Conservation (phyloP, 2,329 filamentous ascomycete genomes). For the Aspergillus glaucus region DNA sequence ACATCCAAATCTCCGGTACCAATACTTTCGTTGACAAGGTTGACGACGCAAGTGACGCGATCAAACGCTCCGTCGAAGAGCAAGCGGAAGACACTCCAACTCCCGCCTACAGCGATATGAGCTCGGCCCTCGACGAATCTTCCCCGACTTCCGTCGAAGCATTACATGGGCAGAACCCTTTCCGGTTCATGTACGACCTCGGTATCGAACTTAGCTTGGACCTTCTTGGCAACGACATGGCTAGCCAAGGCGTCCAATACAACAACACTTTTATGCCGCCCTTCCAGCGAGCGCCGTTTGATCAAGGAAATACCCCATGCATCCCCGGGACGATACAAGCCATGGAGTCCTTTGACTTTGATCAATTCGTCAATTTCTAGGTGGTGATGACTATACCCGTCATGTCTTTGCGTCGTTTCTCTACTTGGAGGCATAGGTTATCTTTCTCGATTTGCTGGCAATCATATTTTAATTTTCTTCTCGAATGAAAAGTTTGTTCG, state of each 20-base stretch:
- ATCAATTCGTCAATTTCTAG: constrained; percentile 1
- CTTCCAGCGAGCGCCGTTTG: background rate
- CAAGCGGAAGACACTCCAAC: background rate
- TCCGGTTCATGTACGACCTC: background rate
- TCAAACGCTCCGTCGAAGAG: constrained; percentile 2
- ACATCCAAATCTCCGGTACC: constrained; percentile 11
- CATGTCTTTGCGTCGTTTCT: background rate
- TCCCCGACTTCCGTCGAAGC: background rate
- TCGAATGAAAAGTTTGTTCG: background rate
- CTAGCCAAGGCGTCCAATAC: background rate
- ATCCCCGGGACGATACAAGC: background rate
- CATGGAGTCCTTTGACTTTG: constrained; percentile 1
- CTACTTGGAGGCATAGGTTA: background rate
- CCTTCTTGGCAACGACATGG: background rate
- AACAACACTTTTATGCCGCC: background rate
- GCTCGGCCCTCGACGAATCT: background rate
- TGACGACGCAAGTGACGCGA: background rate
- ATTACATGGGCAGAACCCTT: constrained; percentile 8
- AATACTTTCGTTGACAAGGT: constrained; percentile 4
- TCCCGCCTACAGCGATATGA: constrained; percentile 2
- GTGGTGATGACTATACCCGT: background rate
- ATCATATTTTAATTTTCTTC: background rate
- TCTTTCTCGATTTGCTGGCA: background rate
- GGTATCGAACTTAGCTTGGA: background rate
- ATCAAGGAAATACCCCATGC: background rate